Evolutionary conservation across 2,329 filamentous ascomycete genomes (phyloP).

Genomic region (Aurifilum marmelostoma): DNA sequence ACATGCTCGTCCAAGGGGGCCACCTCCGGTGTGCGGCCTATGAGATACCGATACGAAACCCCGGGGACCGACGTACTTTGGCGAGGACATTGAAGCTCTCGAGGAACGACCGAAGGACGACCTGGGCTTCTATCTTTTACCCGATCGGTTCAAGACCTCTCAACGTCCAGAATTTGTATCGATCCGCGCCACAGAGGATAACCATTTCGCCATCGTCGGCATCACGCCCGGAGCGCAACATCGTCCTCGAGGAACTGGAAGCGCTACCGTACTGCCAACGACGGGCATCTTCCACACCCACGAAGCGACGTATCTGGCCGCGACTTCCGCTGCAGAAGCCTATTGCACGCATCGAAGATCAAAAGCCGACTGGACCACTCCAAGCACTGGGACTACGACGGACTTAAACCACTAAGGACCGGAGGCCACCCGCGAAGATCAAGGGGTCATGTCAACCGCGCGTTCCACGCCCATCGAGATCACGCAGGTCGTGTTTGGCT

Average conservation of each 20-base stretch:
- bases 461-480: slow-evolving; percentile 91
- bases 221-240: slow-evolving; percentile 79
- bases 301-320: slow-evolving; percentile 86
- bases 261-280: slow-evolving; percentile 97
- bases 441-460: slow-evolving; percentile 62
- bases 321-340: slow-evolving; percentile 81
- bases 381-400: slow-evolving; percentile 89
- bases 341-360: slow-evolving; percentile 83
- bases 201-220: slow-evolving; percentile 94
- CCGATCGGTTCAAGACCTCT: slow-evolving; percentile 84
- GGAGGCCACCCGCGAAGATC: slow-evolving; percentile 79
- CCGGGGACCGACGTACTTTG: slow-evolving; percentile 76
- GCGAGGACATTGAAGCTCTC: slow-evolving; percentile 71
- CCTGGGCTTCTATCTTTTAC: slow-evolving; percentile 85
- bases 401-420: slow-evolving; percentile 94
- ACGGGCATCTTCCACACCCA: slow-evolving; percentile 94
- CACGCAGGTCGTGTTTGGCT: slow-evolving; percentile 87
- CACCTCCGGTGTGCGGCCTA: slow-evolving; percentile 95
- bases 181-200: slow-evolving; percentile 84
- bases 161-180: slow-evolving; percentile 81
- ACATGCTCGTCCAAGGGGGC: slow-evolving; percentile 88
- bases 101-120: slow-evolving; percentile 74
- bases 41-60: slow-evolving; percentile 91
- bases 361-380: slow-evolving; percentile 94
- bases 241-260: slow-evolving; percentile 93